Percentiles rank a stretch among this genome's conserved stretches.
phyloP scores from a whole-genome alignment of 345 rosid genomes.

The Fremontodendron californicum region DNA sequence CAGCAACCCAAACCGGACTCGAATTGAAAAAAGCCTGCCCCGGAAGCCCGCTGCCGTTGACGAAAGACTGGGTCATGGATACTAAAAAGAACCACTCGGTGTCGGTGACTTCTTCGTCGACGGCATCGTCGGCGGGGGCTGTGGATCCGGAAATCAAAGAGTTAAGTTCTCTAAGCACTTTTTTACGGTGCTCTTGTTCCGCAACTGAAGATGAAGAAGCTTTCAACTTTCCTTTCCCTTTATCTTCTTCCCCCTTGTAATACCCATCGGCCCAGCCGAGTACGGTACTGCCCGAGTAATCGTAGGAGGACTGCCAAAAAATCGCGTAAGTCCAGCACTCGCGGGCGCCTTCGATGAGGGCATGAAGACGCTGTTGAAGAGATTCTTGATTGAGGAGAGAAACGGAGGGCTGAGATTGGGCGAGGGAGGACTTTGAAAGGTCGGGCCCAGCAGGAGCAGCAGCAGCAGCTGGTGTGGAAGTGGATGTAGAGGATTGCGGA shows the following conservation, averaged over 20 bases:
- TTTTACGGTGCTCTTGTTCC: constrained; percentile 81
- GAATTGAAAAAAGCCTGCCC: constrained; percentile 64
- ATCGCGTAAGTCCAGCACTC: constrained; percentile 93
- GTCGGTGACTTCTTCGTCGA: constrained; percentile 89
- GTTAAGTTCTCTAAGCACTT: constrained; percentile 80
- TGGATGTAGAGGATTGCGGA: constrained; percentile 36
- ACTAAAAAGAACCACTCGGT: constrained; percentile 96
- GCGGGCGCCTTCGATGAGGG: constrained; percentile 63
- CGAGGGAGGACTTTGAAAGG: constrained; percentile 13
- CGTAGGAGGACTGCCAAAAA: constrained; percentile 87
- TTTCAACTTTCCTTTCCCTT: constrained; percentile 35
- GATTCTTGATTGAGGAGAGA: constrained; percentile 58
- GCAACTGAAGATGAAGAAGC: constrained; percentile 33
- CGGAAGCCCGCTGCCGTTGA: constrained; percentile 60
- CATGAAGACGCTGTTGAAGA: constrained; percentile 82
- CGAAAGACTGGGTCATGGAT: constrained; percentile 88
- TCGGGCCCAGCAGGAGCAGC: not conserved
- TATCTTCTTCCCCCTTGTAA: constrained; percentile 82
- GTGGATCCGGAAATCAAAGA: constrained; percentile 67
- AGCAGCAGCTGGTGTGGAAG: constrained; percentile 19
- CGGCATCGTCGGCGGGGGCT: constrained; percentile 46
- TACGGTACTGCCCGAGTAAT: constrained; percentile 52
- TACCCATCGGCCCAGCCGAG: constrained; percentile 95
- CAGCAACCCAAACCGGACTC: constrained; percentile 61
- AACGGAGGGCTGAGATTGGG: constrained; percentile 20